phyloP scores from a whole-genome alignment of 345 rosid genomes.

The Rhodamnia rubescens region DNA sequence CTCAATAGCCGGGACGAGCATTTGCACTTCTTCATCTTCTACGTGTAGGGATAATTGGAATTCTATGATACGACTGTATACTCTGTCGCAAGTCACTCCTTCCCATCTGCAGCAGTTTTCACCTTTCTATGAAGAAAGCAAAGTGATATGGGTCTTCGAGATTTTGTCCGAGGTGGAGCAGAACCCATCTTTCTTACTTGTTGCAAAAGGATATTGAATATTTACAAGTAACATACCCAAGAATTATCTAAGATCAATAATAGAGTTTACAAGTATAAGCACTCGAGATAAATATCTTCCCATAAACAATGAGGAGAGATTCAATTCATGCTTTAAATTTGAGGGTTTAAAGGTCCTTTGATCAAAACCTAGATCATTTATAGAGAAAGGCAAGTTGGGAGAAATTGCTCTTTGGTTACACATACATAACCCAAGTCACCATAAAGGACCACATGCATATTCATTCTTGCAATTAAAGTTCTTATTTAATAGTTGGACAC shows the following conservation, averaged over 20 bases:
- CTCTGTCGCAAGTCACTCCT: background rate
- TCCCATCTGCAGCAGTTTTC: background rate
- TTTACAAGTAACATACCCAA: background rate
- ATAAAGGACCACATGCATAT: no score
- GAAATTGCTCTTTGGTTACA: no score
- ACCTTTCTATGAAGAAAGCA: background rate
- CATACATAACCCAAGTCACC: no score
- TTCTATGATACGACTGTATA: background rate
- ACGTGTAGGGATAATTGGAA: background rate
- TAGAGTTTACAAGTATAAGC: background rate
- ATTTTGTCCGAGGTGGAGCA: background rate
- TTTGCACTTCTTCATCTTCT: background rate
- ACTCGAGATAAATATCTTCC: background rate
- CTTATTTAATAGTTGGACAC: no score
- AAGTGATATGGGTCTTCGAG: background rate
- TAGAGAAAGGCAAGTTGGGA: rapidly evolving
- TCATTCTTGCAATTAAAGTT: no score
- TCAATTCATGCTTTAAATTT: background rate
- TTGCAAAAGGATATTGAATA: background rate
- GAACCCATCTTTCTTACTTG: background rate
- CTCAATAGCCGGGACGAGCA: no score
- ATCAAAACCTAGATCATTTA: background rate
- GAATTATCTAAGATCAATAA: background rate
- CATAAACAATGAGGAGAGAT: background rate
- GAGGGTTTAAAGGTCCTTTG: background rate